phyloP scores from a whole-genome alignment of 306 rosid genomes.

The Quercus bicolor region DNA sequence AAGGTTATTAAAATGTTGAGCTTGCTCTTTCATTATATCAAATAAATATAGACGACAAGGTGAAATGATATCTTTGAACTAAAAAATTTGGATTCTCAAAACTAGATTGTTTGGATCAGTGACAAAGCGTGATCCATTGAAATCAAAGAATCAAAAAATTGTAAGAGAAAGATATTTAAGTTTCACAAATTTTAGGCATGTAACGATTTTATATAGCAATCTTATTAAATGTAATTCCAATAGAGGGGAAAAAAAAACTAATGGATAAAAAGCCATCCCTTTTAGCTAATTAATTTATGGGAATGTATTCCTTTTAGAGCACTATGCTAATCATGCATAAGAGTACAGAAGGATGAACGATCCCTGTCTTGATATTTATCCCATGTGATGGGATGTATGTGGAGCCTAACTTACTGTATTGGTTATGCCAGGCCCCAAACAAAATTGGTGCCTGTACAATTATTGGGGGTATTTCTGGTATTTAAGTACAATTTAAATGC shows the following conservation, averaged over 20 bases:
- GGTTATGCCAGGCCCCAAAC: no score
- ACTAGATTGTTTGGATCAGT: background rate
- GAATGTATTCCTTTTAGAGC: background rate
- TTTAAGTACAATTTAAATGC: no score
- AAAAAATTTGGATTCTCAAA: background rate
- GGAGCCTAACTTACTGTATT: no score
- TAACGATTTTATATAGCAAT: background rate
- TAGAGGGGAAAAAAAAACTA: no score
- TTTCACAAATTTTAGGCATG: background rate
- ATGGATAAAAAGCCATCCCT: no score
- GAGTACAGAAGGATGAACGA: background rate
- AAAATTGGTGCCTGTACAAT: no score
- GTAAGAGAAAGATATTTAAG: background rate
- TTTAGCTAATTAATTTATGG: no score
- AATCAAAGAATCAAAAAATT: background rate
- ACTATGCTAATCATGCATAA: background rate
- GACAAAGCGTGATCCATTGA: background rate
- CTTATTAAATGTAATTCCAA: background rate
- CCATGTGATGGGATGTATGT: background rate
- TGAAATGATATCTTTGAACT: background rate
- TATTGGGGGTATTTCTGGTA: no score
- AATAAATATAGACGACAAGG: background rate
- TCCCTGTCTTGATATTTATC: background rate
- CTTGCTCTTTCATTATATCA: background rate
- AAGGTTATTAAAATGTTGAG: background rate